These are phyloP conservation scores for Huntiella savannae DNA, from an alignment of 2,329 filamentous ascomycete genomes.

Conservation along the genomic window DNA sequence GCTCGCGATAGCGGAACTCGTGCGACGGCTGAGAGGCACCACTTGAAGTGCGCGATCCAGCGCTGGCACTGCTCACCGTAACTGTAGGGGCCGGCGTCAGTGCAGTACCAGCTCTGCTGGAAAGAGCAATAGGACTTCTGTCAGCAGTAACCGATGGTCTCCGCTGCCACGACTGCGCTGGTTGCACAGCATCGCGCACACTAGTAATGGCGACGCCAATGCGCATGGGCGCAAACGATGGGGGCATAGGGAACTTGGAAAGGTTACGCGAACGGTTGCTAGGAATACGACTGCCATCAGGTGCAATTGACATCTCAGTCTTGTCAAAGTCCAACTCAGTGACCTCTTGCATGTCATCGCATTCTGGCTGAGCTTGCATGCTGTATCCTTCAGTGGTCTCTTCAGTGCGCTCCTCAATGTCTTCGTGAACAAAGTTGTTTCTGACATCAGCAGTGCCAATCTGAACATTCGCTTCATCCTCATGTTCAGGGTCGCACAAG, in stretches of 20 bases:
- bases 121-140: constrained; percentile 8
- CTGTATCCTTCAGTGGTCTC: neutral
- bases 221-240: constrained; percentile 1
- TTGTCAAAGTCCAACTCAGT: neutral
- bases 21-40: constrained; percentile 10
- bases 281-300: neutral
- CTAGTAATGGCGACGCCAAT: neutral
- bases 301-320: constrained; percentile 2
- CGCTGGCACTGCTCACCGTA: constrained; percentile 14
- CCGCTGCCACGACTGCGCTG: neutral
- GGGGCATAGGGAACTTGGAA: constrained; percentile 13
- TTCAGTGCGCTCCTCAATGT: constrained; percentile 1
- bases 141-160: neutral
- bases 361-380: constrained; percentile 2
- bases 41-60: constrained; percentile 12
- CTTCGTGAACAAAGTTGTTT: neutral
- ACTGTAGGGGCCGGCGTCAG: constrained; percentile 25
- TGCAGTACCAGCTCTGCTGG: constrained; percentile 12
- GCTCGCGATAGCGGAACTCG: constrained; percentile 16
- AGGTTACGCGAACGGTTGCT: constrained; percentile 6
- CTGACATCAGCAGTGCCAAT: neutral
- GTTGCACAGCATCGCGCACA: neutral
- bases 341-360: neutral
- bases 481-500: constrained; percentile 7
- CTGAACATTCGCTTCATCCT: neutral